Conservation (phyloP, 1,284 basidiomycete species). For the Cryptococcus hybrid region DNA sequence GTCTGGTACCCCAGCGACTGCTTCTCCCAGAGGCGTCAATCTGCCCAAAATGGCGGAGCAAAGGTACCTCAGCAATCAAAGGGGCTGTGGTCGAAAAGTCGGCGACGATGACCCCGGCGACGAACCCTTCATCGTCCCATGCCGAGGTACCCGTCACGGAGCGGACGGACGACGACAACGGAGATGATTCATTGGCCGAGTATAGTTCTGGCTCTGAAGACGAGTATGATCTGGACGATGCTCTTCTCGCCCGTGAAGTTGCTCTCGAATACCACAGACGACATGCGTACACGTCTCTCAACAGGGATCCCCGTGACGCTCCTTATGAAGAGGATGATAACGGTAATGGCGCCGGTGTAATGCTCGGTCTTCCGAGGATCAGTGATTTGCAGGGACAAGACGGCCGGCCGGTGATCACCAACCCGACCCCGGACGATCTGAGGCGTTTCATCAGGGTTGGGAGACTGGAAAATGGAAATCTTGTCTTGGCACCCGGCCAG, state of each 20-base stretch:
- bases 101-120: not conserved
- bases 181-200: conserved; percentile 27
- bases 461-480: conserved; percentile 42
- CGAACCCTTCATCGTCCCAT: too few relatives aligned
- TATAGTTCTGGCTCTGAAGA: conserved; percentile 38
- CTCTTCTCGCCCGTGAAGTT: conserved; percentile 40
- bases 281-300: conserved; percentile 26
- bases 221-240: conserved; percentile 46
- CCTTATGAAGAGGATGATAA: conserved; percentile 1
- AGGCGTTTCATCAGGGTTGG: conserved; percentile 45
- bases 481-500: conserved; percentile 46
- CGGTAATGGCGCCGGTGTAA: conserved; percentile 14
- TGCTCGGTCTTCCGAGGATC: conserved; percentile 38
- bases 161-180: conserved; percentile 25
- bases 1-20: conserved; percentile 3
- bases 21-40: not conserved
- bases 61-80: conserved; percentile 30
- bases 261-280: conserved; percentile 42
- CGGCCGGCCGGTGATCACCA: conserved; percentile 32
- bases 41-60: conserved; percentile 20
- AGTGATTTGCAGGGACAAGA: conserved; percentile 14
- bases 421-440: conserved; percentile 41
- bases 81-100: conserved; percentile 28
- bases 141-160: conserved; percentile 3
- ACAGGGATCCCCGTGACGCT: conserved; percentile 17